phyloP scores from a whole-genome alignment of 495 filamentous ascomycete genomes.

The Annulohypoxylon bovei region DNA sequence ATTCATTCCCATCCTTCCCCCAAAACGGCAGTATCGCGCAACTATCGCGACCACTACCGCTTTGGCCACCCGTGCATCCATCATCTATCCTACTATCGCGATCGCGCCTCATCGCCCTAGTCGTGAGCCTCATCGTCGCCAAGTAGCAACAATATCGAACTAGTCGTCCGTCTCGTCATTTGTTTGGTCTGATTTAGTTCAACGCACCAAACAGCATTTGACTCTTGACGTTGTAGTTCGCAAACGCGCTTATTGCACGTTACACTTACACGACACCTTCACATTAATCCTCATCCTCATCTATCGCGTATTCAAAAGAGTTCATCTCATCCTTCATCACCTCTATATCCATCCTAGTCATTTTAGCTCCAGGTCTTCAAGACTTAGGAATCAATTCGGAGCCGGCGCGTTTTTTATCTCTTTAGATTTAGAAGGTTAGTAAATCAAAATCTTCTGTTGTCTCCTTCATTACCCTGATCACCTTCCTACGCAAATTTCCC shows the following conservation, averaged over 20 bases:
- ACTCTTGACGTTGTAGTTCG: background rate
- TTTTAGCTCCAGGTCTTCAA: background rate
- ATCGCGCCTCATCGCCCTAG: constrained; percentile 9
- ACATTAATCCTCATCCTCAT: background rate
- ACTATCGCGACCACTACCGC: constrained; percentile 33
- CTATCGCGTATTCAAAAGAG: background rate
- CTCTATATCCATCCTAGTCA: constrained; percentile 3
- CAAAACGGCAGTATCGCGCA: constrained; percentile 39
- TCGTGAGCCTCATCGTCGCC: constrained; percentile 32
- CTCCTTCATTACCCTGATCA: background rate
- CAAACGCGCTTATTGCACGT: constrained; percentile 7
- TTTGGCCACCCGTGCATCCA: constrained; percentile 26
- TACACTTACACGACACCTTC: background rate
- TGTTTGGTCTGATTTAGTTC: constrained; percentile 47
- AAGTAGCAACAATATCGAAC: constrained; percentile 7
- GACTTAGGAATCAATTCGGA: constrained; percentile 9
- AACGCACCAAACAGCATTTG: constrained; percentile 38
- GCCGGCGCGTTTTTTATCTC: constrained; percentile 12
- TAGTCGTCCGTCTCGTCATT: background rate
- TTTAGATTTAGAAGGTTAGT: constrained; percentile 24
- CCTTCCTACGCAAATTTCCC: background rate
- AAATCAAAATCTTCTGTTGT: constrained; percentile 4
- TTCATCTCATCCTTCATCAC: constrained; percentile 4
- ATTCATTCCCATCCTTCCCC: constrained; percentile 31
- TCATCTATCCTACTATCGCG: background rate